Conservation (phyloP, 345 rosid species). For the Erysimum cheiranthoides region DNA sequence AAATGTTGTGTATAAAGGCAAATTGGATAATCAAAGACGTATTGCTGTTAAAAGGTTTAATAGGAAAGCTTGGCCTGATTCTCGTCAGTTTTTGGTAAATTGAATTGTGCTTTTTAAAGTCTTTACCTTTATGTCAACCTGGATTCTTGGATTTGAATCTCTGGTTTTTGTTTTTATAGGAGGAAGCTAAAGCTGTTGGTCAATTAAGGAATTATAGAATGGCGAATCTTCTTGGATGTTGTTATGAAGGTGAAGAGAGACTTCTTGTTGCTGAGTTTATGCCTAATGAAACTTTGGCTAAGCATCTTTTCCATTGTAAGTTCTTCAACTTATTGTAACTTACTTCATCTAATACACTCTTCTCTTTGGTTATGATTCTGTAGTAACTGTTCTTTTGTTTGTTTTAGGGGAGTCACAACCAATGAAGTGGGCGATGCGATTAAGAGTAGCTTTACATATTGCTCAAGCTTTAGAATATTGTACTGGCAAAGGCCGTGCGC, state of each 20-base stretch:
- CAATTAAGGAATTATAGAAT: slow-evolving; percentile 72
- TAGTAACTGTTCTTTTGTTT: neutral
- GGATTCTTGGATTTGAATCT: slow-evolving; percentile 21
- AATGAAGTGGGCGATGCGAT: slow-evolving; percentile 96
- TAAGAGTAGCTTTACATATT: slow-evolving; percentile 89
- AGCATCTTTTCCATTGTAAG: slow-evolving; percentile 95
- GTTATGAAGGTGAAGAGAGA: slow-evolving; percentile 89
- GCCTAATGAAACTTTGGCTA: slow-evolving; percentile 93
- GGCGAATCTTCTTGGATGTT: slow-evolving; percentile 92
- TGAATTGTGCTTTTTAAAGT: slow-evolving; percentile 1
- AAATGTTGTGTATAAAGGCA: slow-evolving; percentile 92
- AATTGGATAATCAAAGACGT: slow-evolving; percentile 77
- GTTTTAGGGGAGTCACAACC: slow-evolving; percentile 88
- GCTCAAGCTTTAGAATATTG: slow-evolving; percentile 96
- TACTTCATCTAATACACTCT: neutral
- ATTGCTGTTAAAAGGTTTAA: slow-evolving; percentile 91
- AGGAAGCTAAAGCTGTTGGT: slow-evolving; percentile 94
- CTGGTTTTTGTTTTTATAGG: slow-evolving; percentile 48
- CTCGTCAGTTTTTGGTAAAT: slow-evolving; percentile 79
- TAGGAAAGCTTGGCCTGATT: slow-evolving; percentile 91
- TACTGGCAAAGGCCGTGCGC: slow-evolving; percentile 83
- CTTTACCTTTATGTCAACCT: slow-evolving; percentile 18
- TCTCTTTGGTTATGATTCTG: neutral
- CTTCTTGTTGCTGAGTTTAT: slow-evolving; percentile 91
- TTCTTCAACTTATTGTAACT: neutral